Base-by-base conservation (phyloP, 1,284 basidiomycete genomes). In the Mycena citricolor region DNA sequence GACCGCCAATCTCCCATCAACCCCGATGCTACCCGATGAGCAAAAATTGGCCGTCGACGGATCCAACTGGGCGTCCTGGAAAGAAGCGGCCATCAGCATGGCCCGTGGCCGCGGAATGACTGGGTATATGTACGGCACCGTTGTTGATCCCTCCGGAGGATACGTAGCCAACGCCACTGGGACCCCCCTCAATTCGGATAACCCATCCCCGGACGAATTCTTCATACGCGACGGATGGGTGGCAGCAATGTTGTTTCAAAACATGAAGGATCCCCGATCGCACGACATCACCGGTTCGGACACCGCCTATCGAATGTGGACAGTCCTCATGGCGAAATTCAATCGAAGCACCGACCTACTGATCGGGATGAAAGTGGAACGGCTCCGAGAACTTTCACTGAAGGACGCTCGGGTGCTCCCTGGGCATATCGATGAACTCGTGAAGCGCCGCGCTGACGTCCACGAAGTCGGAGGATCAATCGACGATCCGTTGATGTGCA, bases 191-290 rank as follows among this genome's bases (percentile, higher is more conserved):
- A 47, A 47, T 21, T 40, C 44, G 20, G 16, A 19, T 11, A 34
- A 24, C 11, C 44, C 39, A 5, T 41, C 44, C 2, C 13, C 13
- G 4, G 44, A 47, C 10, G 44, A 47, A n/a, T 47, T 7, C 8
- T 32, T 41, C n/a, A 32, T 47, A 2, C 44, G 44, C 17, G 32
- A 47, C 20, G 28, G 17, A 12, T 12, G 30, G 5, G 39, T 32
- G 12, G 24, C 25, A 4, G 36, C 44, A 11, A 33, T 47, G 21
- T 41, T 47, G 26, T 47, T 30, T 24, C 44, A 47, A 39, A 47
- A 47, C 16, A 22, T 47, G 20, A 17, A 8, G 4, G 33, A 47
- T 17, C 44, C 44, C 2, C 19, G 19, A 17, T 16, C 32, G 3
- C 44, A 47, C 21, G 39, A 39, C 1, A 13, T 47, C 32, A 33